Conservation (phyloP, 1,284 basidiomycete genomes). For the Trichosporon sp. region DNA sequence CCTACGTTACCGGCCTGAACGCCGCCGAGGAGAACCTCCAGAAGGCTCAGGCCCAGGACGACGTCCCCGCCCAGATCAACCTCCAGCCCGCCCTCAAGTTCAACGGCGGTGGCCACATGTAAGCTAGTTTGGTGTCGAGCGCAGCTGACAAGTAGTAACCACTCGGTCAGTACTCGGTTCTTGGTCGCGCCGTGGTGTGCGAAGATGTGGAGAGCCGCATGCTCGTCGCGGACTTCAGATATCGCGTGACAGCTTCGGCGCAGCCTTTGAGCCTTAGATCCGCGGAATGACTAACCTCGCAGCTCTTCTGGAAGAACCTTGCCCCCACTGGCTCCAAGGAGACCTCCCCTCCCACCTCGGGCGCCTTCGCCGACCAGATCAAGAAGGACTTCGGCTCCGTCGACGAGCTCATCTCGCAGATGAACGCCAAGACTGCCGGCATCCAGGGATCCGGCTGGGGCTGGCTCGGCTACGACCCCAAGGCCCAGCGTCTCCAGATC, state of each 20-base stretch:
- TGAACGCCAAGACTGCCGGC: conserved; percentile 86
- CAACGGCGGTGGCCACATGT: conserved; percentile 77
- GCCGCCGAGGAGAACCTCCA: conserved; percentile 83
- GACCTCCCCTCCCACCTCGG: conserved; percentile 67
- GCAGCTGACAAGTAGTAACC: conserved; percentile 40
- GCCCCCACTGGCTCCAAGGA: conserved; percentile 65
- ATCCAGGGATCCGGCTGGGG: conserved; percentile 99
- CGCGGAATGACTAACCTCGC: conserved; percentile 56
- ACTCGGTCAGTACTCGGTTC: conserved; percentile 44
- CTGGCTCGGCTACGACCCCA: conserved; percentile 81
- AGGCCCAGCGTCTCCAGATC: conserved; percentile 77
- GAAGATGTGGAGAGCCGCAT: no score
- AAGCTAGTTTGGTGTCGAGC: conserved; percentile 23
- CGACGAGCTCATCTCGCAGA: conserved; percentile 70
- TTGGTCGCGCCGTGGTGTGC: neutral
- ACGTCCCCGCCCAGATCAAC: conserved; percentile 76
- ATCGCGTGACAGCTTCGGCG: neutral
- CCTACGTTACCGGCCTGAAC: conserved; percentile 88
- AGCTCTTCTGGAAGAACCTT: conserved; percentile 98
- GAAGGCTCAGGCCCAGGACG: conserved; percentile 61
- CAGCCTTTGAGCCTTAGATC: neutral
- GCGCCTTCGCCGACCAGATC: conserved; percentile 79
- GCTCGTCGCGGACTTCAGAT: neutral
- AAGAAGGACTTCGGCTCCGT: conserved; percentile 81
- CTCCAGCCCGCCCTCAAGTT: conserved; percentile 86